phyloP scores from a whole-genome alignment of 2,329 filamentous ascomycete species.

The Golovinomyces cichoracearum region DNA sequence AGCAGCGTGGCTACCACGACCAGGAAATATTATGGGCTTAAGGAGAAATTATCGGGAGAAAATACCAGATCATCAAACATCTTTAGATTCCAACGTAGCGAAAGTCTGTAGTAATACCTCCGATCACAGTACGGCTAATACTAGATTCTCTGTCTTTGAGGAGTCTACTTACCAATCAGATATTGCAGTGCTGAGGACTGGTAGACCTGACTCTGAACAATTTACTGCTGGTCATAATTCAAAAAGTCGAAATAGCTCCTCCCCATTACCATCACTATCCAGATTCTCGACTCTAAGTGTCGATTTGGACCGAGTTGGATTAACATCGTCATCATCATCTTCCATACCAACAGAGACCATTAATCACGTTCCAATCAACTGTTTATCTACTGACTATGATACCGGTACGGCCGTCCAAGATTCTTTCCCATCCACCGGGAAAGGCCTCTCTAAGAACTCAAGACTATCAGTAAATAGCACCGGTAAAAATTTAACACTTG shows the following conservation, averaged over 20 bases:
- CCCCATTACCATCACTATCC: slow-evolving; percentile 29
- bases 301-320: slow-evolving; percentile 24
- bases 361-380: neutral
- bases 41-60: slow-evolving; percentile 24
- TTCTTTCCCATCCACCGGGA: slow-evolving; percentile 18
- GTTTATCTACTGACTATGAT: neutral
- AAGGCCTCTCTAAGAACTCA: slow-evolving; percentile 17
- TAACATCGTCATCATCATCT: slow-evolving; percentile 18
- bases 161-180: no score
- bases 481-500: slow-evolving; percentile 5
- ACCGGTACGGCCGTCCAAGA: slow-evolving; percentile 3
- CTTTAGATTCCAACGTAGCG: no score
- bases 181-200: no score
- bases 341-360: slow-evolving; percentile 3
- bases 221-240: no score
- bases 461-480: slow-evolving; percentile 5
- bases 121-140: no score
- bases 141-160: no score
- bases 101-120: no score
- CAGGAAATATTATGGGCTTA: slow-evolving; percentile 28
- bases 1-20: slow-evolving; percentile 28
- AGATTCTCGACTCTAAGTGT: slow-evolving; percentile 28
- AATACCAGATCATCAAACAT: slow-evolving; percentile 24
- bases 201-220: no score
- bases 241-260: slow-evolving; percentile 19